Evolutionary conservation across 441 rosid species (phyloP), one percentile per base, ranked within the genome.

Genomic region (Pelargonium citronellum): DNA sequence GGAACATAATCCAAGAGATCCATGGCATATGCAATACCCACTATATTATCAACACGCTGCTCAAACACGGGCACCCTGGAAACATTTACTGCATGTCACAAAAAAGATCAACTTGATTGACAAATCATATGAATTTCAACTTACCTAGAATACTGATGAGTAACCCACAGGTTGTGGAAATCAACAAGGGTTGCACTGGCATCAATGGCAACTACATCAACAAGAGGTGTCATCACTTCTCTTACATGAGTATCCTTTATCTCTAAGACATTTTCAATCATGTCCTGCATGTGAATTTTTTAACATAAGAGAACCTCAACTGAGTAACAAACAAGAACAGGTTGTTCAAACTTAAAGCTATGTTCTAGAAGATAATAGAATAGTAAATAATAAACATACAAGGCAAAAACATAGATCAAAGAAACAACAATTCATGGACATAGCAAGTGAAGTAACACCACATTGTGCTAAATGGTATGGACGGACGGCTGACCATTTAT

Each of bases 211-310:
- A 95, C 92, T 49, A 95, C 97, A 83, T 95, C 99, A 71, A 95
- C 89, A 80, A 95, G 98, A 77, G 99, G 99, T 69, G 99, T 91
- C 99, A 95, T 95, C 77, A 95, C 98, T 87, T 92, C 99, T 77
- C 98, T 86, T 74, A 95, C 98, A 79, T 91, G 89, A 10, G 97
- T 95, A 80, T 95, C 99, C 78, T 95, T 95, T 20, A 95, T 92
- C 87, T 92, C 99, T 74, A 95, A 82, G 79, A 95, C 99, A 85
- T 95, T 95, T 83, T 95, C 98, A 78, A 95, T 95, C 98, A 95
- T 95, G 79, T 95, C 99, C 99, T 95, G 94, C 61, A 69, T 71
- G 55, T 1, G 24, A 24, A 24, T 2, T 24, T 30, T 4, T 63
- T 69, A 67, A 44, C 57, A 53, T 62, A 77, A 67, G 74, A 70